phyloP scores from a whole-genome alignment of 106 monocot species.

The Alisma plantagoaquatica region DNA sequence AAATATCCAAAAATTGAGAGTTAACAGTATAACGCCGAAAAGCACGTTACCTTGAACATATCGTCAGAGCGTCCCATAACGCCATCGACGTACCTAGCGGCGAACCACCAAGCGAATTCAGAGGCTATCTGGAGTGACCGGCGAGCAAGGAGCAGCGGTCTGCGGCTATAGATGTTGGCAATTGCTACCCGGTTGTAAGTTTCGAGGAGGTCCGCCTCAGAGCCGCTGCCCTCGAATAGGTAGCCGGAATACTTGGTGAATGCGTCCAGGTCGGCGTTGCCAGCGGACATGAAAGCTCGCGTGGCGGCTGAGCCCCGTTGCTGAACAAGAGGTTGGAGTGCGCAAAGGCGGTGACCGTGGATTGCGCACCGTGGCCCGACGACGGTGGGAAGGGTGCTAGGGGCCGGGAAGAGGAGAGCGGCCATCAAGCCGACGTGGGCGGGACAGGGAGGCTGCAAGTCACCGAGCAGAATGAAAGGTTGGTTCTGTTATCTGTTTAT shows the following conservation, averaged over 20 bases:
- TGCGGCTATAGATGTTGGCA: slow-evolving; percentile 53
- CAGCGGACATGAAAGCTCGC: neutral
- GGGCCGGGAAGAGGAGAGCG: too few relatives aligned
- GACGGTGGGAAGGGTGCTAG: too few relatives aligned
- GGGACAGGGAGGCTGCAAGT: too few relatives aligned
- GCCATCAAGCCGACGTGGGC: too few relatives aligned
- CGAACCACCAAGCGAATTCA: slow-evolving; percentile 72
- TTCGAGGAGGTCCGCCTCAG: slow-evolving; percentile 58
- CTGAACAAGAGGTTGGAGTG: neutral
- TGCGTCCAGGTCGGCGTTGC: slow-evolving; percentile 43
- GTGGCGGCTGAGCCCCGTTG: neutral
- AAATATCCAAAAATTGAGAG: too few relatives aligned
- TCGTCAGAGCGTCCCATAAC: slow-evolving; percentile 61
- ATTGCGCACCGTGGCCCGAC: too few relatives aligned
- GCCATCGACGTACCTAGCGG: slow-evolving; percentile 46
- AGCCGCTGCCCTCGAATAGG: slow-evolving; percentile 54
- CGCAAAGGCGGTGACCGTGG: neutral
- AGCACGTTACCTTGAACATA: slow-evolving; percentile 87
- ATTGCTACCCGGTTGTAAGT: slow-evolving; percentile 47
- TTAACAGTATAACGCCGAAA: too few relatives aligned
- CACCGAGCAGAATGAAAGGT: too few relatives aligned
- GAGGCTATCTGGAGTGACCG: slow-evolving; percentile 58
- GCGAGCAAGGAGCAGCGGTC: slow-evolving; percentile 60
- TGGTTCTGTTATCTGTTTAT: too few relatives aligned
- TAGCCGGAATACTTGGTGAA: slow-evolving; percentile 97